Conservation (phyloP, 176 grass and related monocot species). For the Olyra latifolia region DNA sequence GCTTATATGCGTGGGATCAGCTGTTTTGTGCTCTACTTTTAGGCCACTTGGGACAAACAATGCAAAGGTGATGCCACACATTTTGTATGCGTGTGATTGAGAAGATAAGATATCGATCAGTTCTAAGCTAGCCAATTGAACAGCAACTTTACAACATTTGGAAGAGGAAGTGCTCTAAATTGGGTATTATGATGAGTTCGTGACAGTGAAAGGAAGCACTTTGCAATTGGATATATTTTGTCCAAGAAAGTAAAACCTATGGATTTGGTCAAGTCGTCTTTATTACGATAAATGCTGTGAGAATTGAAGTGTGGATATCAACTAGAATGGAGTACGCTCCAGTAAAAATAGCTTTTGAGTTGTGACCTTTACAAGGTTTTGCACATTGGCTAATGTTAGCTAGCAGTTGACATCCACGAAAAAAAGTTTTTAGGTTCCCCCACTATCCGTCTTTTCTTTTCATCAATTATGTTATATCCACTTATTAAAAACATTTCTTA, state of each 20-base stretch:
- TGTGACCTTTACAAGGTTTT: neutral
- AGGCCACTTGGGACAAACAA: constrained; percentile 23
- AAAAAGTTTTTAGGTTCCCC: neutral
- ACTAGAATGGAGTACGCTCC: neutral
- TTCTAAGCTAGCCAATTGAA: constrained; percentile 12
- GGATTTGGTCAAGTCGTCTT: neutral
- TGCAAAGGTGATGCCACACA: constrained; percentile 3
- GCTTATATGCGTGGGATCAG: neutral
- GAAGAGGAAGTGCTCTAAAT: neutral
- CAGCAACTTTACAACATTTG: constrained; percentile 2
- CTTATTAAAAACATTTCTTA: neutral
- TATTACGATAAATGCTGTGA: neutral
- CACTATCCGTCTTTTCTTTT: neutral
- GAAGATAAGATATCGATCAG: constrained; percentile 28
- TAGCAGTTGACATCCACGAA: neutral
- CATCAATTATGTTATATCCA: neutral
- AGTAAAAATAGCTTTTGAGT: neutral
- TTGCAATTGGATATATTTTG: neutral
- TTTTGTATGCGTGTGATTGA: neutral
- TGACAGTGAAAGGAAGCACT: constrained; percentile 18
- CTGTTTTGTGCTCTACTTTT: constrained; percentile 18
- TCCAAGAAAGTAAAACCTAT: neutral
- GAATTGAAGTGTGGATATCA: constrained; percentile 6
- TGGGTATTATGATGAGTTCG: constrained; percentile 3
- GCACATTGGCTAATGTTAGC: neutral